A percentile compares a stretch with the other conserved stretches of the same genome.
Evolutionary conservation across 805 yeast genomes (phyloP).

Genomic region (Blastobotrys terrestris): DNA sequence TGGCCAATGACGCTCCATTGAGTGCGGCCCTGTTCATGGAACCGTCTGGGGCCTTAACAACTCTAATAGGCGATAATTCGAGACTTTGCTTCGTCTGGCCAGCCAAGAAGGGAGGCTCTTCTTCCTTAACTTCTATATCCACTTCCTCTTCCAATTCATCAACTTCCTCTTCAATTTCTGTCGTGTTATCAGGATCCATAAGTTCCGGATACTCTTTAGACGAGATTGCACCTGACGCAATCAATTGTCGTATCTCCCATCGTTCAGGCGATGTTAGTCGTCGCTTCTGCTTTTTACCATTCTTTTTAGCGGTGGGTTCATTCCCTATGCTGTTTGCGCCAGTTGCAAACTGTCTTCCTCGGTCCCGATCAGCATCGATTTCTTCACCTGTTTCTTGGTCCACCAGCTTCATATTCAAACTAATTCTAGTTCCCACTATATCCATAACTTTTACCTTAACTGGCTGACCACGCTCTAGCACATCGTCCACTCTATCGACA

Average conservation of each 20-base stretch:
- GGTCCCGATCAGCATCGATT: slow-evolving; percentile 4
- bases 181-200: slow-evolving; percentile 34
- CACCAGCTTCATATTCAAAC: slow-evolving; percentile 62
- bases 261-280: slow-evolving; percentile 78
- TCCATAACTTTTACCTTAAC: slow-evolving; percentile 58
- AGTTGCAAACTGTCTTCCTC: not conserved
- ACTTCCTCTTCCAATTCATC: slow-evolving; percentile 43
- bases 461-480: slow-evolving; percentile 54
- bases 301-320: not conserved
- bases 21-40: slow-evolving; percentile 69
- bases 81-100: slow-evolving; percentile 43
- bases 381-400: slow-evolving; percentile 63
- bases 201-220: slow-evolving; percentile 66
- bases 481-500: slow-evolving; percentile 42
- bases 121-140: slow-evolving; percentile 66
- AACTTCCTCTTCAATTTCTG: not conserved
- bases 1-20: slow-evolving; percentile 63
- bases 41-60: slow-evolving; percentile 73
- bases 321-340: not conserved
- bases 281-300: slow-evolving; percentile 25
- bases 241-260: slow-evolving; percentile 84
- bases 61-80: slow-evolving; percentile 44
- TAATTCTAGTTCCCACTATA: slow-evolving; percentile 41
- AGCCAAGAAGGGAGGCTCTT: slow-evolving; percentile 65
- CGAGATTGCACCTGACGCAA: slow-evolving; percentile 68